Evolutionary conservation across 2,329 filamentous ascomycete species (phyloP), one percentile per base, ranked within the genome.

Genomic region (Torrubiella hemipterigena): DNA sequence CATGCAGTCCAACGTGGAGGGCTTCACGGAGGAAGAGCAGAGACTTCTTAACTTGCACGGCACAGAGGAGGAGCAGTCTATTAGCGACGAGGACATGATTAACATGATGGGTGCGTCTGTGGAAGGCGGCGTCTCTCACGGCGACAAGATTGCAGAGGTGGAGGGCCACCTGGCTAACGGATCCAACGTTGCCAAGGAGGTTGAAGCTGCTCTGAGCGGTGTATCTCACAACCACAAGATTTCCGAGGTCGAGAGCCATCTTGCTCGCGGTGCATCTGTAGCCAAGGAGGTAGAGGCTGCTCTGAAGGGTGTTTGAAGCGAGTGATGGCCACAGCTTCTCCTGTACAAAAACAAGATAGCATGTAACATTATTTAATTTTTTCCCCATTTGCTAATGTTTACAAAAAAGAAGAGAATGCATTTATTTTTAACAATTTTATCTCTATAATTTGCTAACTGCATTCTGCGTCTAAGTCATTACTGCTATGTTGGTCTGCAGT

Each of bases 21-120:
- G 49, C 4, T 57, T 59, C 38, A 55, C 36, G 24, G 54, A 57
- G 29, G 56, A 58, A 13, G 56, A 59, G 38, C 43, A 55, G 42
- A 47, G 49, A 36, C 33, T 59, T 6, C 34, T 59, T 29, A 37
- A 47, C 17, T 35, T 45, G 17, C 38, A 46, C 18, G 45, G 47
- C 30, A 31, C 45, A 17, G 38, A 36, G 22, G 43, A 47, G 10
- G 42, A 47, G 15, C 19, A 43, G n/a, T 41, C 55, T 15, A 41
- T 54, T 10, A 48, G 38, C n/a, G 53, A 56, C 15, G 50, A 59
- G 7, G 48, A 55, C 1, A 52, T 61, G 49, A 34, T 63, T 29
- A 35, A 46, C 14, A 45, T 56, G 35, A 38, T 54, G 36, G 36
- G 46, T 19, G 37, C 41, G 38, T 36, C 41, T 9, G n/a, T n/a